phyloP scores from a whole-genome alignment of 495 filamentous ascomycete genomes.

The Daldinia bambusicola region DNA sequence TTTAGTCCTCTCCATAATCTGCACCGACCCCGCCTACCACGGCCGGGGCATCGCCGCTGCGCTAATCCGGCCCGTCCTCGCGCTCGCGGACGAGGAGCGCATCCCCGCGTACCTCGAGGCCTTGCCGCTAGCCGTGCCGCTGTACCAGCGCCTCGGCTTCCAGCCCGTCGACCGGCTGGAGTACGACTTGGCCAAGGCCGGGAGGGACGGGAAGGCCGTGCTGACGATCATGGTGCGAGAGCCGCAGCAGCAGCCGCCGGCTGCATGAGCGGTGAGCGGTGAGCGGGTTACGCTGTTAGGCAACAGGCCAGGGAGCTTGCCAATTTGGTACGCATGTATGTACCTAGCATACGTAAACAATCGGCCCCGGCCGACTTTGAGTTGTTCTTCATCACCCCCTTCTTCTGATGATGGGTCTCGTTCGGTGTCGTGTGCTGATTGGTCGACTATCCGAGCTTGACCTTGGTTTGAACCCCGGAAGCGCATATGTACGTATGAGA shows the following conservation, averaged over 20 bases:
- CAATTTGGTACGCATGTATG: neutral
- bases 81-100: conserved; percentile 48
- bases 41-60: conserved; percentile 54
- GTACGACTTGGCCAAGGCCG: conserved; percentile 25
- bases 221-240: conserved; percentile 40
- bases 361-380: too few relatives aligned
- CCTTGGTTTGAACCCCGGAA: neutral
- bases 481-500: conserved; percentile 1
- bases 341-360: too few relatives aligned
- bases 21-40: conserved; percentile 54
- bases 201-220: conserved; percentile 17
- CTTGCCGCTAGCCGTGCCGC: conserved; percentile 51
- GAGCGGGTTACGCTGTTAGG: too few relatives aligned
- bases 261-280: neutral
- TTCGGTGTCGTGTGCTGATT: neutral
- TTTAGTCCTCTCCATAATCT: conserved; percentile 55
- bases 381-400: too few relatives aligned
- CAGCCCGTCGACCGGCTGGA: conserved; percentile 41
- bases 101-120: conserved; percentile 58
- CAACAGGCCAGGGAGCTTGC: too few relatives aligned
- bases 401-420: neutral
- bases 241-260: conserved; percentile 8
- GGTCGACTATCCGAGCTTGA: neutral
- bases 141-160: conserved; percentile 59
- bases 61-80: conserved; percentile 52